A percentile compares a stretch with the other conserved stretches of the same genome.
These are phyloP conservation scores for Hypoxylon sp. DNA, from an alignment of 2,329 filamentous ascomycete species.

Conservation along the genomic window DNA sequence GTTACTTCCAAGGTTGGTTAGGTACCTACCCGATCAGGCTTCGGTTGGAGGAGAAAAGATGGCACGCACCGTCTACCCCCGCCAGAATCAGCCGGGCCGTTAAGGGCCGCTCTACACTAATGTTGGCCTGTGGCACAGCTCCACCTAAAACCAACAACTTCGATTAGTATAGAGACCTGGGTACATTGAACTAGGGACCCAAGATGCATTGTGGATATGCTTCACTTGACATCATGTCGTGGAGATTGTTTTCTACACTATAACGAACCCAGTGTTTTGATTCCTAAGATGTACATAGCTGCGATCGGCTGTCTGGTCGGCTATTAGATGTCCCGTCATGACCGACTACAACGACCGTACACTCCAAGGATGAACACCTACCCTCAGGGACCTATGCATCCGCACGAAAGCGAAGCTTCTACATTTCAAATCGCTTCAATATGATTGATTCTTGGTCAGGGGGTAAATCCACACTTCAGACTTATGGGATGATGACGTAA, in stretches of 20 bases:
- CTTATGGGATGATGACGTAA: background rate
- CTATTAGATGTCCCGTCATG: background rate
- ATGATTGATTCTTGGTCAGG: background rate
- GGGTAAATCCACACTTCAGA: background rate
- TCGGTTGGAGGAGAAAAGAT: slow-evolving; percentile 1
- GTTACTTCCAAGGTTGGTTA: background rate
- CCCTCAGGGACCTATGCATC: slow-evolving; percentile 8
- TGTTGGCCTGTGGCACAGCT: slow-evolving; percentile 17
- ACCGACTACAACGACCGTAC: background rate
- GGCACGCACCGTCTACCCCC: background rate
- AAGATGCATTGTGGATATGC: background rate
- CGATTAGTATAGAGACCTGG: no score
- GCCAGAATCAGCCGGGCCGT: background rate
- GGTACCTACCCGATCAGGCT: background rate
- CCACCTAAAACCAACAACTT: slow-evolving; percentile 22
- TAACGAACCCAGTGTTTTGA: slow-evolving; percentile 17
- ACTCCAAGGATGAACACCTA: slow-evolving; percentile 24
- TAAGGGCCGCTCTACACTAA: background rate
- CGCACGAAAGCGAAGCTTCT: background rate
- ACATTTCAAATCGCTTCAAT: slow-evolving; percentile 10
- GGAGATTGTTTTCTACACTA: background rate
- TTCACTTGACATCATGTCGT: background rate
- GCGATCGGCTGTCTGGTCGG: slow-evolving; percentile 13
- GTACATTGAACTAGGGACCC: background rate
- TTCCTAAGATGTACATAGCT: slow-evolving; percentile 18